Conservation (phyloP, 176 grass and related monocot genomes). For the Elaeis guineensis region DNA sequence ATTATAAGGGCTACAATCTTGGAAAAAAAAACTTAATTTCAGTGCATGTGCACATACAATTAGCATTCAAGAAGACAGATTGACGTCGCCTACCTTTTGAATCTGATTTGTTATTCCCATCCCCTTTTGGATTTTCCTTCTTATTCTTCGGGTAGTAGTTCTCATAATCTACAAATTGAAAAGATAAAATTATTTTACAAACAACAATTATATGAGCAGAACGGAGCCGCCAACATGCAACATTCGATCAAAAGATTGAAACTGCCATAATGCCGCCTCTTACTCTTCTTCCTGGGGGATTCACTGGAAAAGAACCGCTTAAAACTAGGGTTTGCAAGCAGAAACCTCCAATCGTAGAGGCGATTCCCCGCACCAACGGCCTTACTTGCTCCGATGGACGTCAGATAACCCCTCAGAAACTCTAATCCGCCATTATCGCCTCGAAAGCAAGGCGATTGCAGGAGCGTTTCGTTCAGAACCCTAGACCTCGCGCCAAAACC, state of each 20-base stretch:
- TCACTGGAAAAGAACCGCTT: constrained; percentile 43
- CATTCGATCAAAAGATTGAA: not conserved
- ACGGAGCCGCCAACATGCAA: no score
- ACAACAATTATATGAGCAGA: no score
- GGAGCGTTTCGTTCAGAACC: constrained; percentile 17
- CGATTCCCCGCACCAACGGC: constrained; percentile 18
- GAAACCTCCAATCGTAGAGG: constrained; percentile 42
- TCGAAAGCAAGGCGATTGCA: constrained; percentile 17
- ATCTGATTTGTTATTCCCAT: constrained; percentile 57
- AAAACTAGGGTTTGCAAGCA: constrained; percentile 43
- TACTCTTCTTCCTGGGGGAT: constrained; percentile 53
- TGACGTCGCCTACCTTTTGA: constrained; percentile 35
- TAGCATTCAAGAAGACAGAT: no score
- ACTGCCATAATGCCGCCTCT: not conserved
- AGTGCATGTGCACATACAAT: no score
- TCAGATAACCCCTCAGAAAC: constrained; percentile 47
- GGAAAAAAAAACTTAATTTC: no score
- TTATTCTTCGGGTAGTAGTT: constrained; percentile 36
- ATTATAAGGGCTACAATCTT: no score
- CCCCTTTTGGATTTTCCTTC: constrained; percentile 36
- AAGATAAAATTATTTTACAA: not conserved
- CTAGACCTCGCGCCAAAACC: constrained; percentile 18
- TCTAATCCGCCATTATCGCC: constrained; percentile 27
- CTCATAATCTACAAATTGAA: constrained; percentile 55
- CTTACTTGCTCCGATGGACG: constrained; percentile 24